Evolutionary conservation across 73 alveolate genomes (phyloP).

Genomic region (Effrenium voratum): DNA sequence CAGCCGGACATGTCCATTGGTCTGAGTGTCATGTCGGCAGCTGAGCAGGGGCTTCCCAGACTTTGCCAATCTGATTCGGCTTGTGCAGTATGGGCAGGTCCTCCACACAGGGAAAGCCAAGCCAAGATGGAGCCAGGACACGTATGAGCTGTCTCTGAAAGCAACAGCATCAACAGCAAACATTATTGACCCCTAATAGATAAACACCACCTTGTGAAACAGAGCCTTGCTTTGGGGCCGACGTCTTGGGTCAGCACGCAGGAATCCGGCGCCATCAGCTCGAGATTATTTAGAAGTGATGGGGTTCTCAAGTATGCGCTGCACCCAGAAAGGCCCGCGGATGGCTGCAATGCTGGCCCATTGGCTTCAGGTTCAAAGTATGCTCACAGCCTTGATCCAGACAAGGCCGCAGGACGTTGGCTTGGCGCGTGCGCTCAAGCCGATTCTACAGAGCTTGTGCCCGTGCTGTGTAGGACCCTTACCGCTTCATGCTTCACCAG

Average conservation of each 20-base stretch:
- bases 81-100: too few species aligned
- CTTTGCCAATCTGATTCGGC: too few species aligned
- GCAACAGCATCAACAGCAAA: too few species aligned
- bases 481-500: conserved; percentile 75
- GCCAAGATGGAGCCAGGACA: too few species aligned
- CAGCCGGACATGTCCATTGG: conserved; percentile 32
- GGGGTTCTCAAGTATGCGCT: conserved; percentile 56
- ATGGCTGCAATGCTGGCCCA: neutral
- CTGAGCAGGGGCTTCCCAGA: neutral
- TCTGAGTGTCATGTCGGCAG: neutral
- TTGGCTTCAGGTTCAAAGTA: conserved; percentile 48
- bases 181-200: too few species aligned
- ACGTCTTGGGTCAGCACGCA: neutral
- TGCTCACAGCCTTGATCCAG: conserved; percentile 80
- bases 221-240: too few species aligned
- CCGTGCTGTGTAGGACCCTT: conserved; percentile 40
- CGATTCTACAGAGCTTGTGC: neutral
- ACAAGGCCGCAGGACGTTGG: conserved; percentile 39
- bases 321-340: neutral
- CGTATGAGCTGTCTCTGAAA: too few species aligned
- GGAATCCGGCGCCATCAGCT: neutral
- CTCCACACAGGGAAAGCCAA: too few species aligned
- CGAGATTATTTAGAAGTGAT: conserved; percentile 49
- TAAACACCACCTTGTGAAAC: too few species aligned
- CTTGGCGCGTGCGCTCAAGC: neutral